A percentile compares a stretch with the other conserved stretches of the same genome.
Conservation (phyloP, 2,329 filamentous ascomycete genomes). For the Aspergillus ochraceus region DNA sequence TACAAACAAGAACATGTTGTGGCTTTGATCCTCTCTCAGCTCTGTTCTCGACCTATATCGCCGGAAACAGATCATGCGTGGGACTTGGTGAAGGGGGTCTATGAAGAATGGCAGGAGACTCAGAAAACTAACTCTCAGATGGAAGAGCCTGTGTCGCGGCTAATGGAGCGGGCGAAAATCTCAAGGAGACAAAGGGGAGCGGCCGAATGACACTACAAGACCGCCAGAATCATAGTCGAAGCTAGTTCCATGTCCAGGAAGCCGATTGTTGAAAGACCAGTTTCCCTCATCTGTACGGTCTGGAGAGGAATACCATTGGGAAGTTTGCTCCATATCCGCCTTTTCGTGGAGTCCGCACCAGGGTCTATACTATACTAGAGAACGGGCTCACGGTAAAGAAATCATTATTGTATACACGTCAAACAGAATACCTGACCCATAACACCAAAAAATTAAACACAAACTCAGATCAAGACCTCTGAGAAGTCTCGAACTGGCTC, state of each 20-base stretch:
- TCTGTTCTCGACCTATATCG: not conserved
- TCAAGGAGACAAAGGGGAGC: not conserved
- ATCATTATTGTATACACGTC: not conserved
- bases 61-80: not conserved
- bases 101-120: not conserved
- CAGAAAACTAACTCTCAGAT: not conserved
- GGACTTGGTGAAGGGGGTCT: not conserved
- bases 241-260: too few species aligned
- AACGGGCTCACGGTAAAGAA: not conserved
- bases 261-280: too few species aligned
- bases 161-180: not conserved
- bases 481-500: conserved; percentile 37
- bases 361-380: not conserved
- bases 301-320: too few species aligned
- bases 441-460: not conserved
- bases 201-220: not conserved
- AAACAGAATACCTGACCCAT: not conserved
- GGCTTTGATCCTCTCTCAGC: not conserved
- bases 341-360: too few species aligned
- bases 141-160: not conserved
- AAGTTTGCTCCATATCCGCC: too few species aligned
- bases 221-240: too few species aligned
- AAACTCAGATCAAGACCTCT: not conserved
- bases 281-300: too few species aligned
- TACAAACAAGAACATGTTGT: not conserved